These are phyloP conservation scores for Mrakia frigida DNA, from an alignment of 768 basidiomycete genomes.

Conservation along the genomic window DNA sequence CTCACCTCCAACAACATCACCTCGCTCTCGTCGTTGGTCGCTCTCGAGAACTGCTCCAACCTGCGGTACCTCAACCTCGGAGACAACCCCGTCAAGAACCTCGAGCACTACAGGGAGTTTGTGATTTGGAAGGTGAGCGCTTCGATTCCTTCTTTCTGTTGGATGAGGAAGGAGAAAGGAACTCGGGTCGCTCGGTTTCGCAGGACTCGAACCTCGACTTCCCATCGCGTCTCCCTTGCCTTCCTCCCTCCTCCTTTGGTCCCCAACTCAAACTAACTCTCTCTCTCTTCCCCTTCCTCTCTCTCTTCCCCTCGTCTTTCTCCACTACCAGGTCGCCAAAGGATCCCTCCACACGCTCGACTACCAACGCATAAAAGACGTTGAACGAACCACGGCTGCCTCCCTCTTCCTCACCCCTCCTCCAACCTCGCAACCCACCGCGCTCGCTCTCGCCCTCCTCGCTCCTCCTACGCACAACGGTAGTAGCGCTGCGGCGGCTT, in stretches of 20 bases:
- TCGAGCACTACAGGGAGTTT: conserved; percentile 44
- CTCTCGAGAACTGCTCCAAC: conserved; percentile 41
- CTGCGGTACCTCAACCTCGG: conserved; percentile 42
- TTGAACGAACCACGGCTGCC: conserved; percentile 38
- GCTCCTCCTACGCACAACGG: conserved; percentile 36
- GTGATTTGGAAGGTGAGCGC: conserved; percentile 41
- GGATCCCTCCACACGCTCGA: conserved; percentile 44
- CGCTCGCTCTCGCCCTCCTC: conserved; percentile 41
- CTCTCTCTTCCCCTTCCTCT: not conserved
- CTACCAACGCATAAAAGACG: conserved; percentile 45
- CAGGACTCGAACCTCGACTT: no score
- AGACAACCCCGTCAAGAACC: conserved; percentile 43
- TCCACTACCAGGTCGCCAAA: conserved; percentile 37
- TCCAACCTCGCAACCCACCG: conserved; percentile 39
- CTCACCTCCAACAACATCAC: conserved; percentile 43
- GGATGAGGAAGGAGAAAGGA: not conserved
- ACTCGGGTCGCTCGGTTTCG: no score
- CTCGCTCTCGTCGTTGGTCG: conserved; percentile 41
- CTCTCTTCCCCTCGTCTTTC: no score
- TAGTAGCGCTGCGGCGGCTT: conserved; percentile 22
- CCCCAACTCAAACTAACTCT: not conserved
- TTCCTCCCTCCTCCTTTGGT: not conserved
- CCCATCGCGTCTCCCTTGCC: no score
- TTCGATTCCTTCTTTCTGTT: not conserved
- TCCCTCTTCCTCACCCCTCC: conserved; percentile 39